Percentiles rank a stretch among this genome's conserved stretches.
These are phyloP conservation scores for Ceratorhiza oryzae-sativae DNA, from an alignment of 1,284 basidiomycete species.

Conservation along the genomic window DNA sequence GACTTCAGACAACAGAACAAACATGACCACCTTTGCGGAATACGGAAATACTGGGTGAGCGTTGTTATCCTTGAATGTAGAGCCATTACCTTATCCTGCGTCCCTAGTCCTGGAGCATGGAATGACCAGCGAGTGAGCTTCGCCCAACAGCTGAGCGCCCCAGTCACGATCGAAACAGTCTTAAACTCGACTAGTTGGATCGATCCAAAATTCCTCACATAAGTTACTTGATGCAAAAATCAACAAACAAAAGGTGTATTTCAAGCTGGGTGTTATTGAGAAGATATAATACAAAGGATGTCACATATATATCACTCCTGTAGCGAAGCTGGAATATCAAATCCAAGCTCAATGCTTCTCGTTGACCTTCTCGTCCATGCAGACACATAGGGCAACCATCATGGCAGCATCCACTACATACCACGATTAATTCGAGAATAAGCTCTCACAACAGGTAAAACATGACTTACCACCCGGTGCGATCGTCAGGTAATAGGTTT, in stretches of 20 bases:
- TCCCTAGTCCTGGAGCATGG: conserved; percentile 26
- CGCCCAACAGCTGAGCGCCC: conserved; percentile 29
- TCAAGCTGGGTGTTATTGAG: background rate
- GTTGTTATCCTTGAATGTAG: background rate
- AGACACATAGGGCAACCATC: conserved; percentile 36
- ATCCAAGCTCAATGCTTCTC: too few species aligned
- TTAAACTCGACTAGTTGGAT: conserved; percentile 45
- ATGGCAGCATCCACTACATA: conserved; percentile 30
- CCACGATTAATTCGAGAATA: background rate
- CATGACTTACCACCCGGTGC: conserved; percentile 28
- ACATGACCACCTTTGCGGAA: conserved; percentile 44
- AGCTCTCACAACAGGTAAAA: background rate
- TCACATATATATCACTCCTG: too few species aligned
- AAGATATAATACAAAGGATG: background rate
- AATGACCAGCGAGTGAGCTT: conserved; percentile 39
- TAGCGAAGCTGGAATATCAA: too few species aligned
- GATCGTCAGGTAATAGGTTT: conserved; percentile 35
- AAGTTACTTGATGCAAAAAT: too few species aligned
- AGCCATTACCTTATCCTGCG: background rate
- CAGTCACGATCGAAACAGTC: conserved; percentile 41
- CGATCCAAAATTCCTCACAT: conserved; percentile 42
- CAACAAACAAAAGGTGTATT: too few species aligned
- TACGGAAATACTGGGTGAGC: conserved; percentile 42
- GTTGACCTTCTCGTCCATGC: conserved; percentile 35
- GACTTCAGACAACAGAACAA: conserved; percentile 39